A percentile compares a stretch with the other conserved stretches of the same genome.
These are phyloP conservation scores for Blastobotrys buckinghamii DNA, from an alignment of 1,139 yeast species.

Conservation along the genomic window DNA sequence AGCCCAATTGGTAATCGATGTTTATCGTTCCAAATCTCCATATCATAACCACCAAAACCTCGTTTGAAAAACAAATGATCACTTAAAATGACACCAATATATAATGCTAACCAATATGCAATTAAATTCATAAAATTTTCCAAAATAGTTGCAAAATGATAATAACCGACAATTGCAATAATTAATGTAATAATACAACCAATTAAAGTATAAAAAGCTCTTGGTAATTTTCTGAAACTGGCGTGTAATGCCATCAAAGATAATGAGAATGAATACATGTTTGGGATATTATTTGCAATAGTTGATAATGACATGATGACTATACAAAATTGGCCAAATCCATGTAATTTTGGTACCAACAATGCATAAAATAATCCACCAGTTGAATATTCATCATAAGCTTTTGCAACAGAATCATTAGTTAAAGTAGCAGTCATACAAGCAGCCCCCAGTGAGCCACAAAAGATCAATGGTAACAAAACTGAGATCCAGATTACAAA, in stretches of 20 bases:
- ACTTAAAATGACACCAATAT: slow-evolving; percentile 61
- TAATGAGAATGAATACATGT: slow-evolving; percentile 82
- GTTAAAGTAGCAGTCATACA: slow-evolving; percentile 58
- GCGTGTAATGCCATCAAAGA: slow-evolving; percentile 83
- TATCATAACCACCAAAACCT: slow-evolving; percentile 51
- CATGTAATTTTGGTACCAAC: slow-evolving; percentile 69
- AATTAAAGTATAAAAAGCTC: slow-evolving; percentile 70
- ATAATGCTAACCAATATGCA: slow-evolving; percentile 86
- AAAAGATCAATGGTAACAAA: slow-evolving; percentile 60
- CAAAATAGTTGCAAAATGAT: slow-evolving; percentile 66
- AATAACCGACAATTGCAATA: slow-evolving; percentile 82
- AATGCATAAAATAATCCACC: slow-evolving; percentile 83
- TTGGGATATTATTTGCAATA: slow-evolving; percentile 85
- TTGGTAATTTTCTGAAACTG: slow-evolving; percentile 63
- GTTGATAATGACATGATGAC: slow-evolving; percentile 79
- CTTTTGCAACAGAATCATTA: slow-evolving; percentile 41
- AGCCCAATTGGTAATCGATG: slow-evolving; percentile 61
- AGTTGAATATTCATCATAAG: slow-evolving; percentile 50
- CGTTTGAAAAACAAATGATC: slow-evolving; percentile 76
- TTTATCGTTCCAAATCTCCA: slow-evolving; percentile 53
- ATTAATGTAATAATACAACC: slow-evolving; percentile 78
- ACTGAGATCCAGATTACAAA: slow-evolving; percentile 58
- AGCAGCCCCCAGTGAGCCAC: slow-evolving; percentile 84
- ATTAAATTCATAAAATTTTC: slow-evolving; percentile 83
- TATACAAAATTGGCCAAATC: slow-evolving; percentile 86